phyloP scores from a whole-genome alignment of 164 flowering plant genomes.

The Macadamia integrifolia region DNA sequence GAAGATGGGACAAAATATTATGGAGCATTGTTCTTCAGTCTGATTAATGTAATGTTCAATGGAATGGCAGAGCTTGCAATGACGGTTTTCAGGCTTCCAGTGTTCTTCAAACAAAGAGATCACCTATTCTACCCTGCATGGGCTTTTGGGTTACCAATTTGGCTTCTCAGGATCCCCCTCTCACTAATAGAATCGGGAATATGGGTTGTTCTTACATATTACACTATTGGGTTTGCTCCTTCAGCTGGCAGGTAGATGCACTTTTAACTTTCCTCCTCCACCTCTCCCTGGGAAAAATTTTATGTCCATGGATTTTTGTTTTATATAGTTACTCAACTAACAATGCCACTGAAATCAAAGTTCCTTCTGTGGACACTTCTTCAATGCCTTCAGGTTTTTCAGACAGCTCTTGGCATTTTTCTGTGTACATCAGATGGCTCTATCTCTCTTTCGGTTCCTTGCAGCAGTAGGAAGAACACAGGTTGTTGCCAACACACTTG shows the following conservation, averaged over 20 bases:
- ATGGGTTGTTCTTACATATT: slow-evolving; percentile 49
- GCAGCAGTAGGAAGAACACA: slow-evolving; percentile 50
- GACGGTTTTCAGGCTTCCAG: slow-evolving; percentile 54
- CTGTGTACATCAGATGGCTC: slow-evolving; percentile 50
- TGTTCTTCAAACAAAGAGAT: slow-evolving; percentile 62
- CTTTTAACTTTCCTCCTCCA: background rate
- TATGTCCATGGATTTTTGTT: background rate
- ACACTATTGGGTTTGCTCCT: slow-evolving; percentile 54
- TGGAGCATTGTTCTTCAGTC: slow-evolving; percentile 58
- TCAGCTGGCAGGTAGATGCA: slow-evolving; percentile 33
- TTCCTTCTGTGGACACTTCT: background rate
- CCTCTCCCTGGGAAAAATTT: background rate
- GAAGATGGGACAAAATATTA: slow-evolving; percentile 42
- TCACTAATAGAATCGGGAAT: slow-evolving; percentile 51
- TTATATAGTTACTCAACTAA: background rate
- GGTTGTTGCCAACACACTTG: slow-evolving; percentile 47
- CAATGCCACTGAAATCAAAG: background rate
- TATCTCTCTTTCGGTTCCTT: slow-evolving; percentile 55
- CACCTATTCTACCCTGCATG: slow-evolving; percentile 54
- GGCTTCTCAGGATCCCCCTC: slow-evolving; percentile 49
- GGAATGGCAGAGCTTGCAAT: slow-evolving; percentile 60
- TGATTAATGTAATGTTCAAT: slow-evolving; percentile 58
- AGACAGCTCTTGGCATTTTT: slow-evolving; percentile 45
- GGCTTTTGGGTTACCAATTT: slow-evolving; percentile 61
- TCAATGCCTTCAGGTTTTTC: slow-evolving; percentile 37